Conservation (phyloP, 1,284 basidiomycete species). For the Apiotrichum porosum region DNA sequence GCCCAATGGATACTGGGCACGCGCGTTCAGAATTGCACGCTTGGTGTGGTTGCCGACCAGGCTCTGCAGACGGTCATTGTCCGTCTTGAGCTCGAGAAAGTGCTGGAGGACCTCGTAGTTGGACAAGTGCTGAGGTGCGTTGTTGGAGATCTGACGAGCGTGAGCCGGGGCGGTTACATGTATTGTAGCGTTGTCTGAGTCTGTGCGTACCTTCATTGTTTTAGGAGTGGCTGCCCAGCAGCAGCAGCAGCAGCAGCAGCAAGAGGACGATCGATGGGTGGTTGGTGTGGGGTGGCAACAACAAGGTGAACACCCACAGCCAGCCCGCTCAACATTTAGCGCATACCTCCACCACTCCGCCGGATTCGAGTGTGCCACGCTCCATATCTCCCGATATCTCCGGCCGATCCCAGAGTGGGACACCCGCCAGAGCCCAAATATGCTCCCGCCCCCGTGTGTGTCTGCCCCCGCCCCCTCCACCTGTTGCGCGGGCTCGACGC, state of each 20-base stretch:
- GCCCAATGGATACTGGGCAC: constrained; percentile 8
- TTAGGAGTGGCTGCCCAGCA: neutral
- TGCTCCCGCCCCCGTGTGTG: no score
- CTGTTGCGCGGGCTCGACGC: no score
- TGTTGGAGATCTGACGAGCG: constrained; percentile 65
- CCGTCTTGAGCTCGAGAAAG: constrained; percentile 61
- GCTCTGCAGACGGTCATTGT: constrained; percentile 63
- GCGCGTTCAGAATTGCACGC: constrained; percentile 9
- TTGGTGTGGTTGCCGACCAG: constrained; percentile 53
- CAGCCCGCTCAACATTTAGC: no score
- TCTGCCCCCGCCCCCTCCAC: no score
- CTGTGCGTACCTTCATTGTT: constrained; percentile 14
- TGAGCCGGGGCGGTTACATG: neutral
- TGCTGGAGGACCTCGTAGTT: constrained; percentile 81
- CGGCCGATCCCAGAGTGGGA: no score
- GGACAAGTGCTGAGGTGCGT: constrained; percentile 71
- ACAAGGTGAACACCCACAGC: no score
- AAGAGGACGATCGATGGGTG: no score
- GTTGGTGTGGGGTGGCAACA: no score
- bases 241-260: no score
- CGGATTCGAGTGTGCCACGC: neutral
- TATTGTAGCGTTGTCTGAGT: neutral
- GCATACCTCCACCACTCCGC: no score
- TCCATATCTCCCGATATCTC: neutral
- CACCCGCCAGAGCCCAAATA: neutral